A percentile compares a stretch with the other conserved stretches of the same genome.
Evolutionary conservation across 768 basidiomycete species (phyloP).

Genomic region (Sarcodon sp.): DNA sequence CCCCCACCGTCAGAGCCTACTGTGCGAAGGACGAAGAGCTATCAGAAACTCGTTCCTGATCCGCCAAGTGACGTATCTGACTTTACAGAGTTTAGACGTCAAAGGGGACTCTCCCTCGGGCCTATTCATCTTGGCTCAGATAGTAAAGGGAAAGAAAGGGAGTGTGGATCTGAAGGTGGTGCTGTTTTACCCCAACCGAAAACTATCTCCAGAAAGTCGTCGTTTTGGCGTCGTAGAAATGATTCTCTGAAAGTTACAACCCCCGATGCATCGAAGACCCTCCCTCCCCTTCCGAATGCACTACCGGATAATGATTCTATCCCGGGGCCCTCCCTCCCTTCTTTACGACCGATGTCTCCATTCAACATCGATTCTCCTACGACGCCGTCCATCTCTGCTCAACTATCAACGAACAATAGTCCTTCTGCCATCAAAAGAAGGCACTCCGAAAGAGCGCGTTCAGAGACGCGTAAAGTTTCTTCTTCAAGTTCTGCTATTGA

Average conservation of each 20-base stretch:
- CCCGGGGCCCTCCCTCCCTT: slow-evolving; percentile 22
- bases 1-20: slow-evolving; percentile 5
- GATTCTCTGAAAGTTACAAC: slow-evolving; percentile 9
- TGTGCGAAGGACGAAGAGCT: slow-evolving; percentile 42
- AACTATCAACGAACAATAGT: slow-evolving; percentile 10
- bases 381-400: slow-evolving; percentile 7
- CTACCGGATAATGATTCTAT: slow-evolving; percentile 13
- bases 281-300: slow-evolving; percentile 16
- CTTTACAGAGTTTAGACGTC: slow-evolving; percentile 18
- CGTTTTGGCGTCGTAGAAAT: slow-evolving; percentile 54
- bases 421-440: slow-evolving; percentile 21
- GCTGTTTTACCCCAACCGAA: slow-evolving; percentile 19
- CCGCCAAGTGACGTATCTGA: slow-evolving; percentile 8
- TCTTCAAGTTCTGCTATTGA: slow-evolving; percentile 4
- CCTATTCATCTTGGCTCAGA: slow-evolving; percentile 26
- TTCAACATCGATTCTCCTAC: slow-evolving; percentile 21
- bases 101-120: slow-evolving; percentile 47
- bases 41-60: slow-evolving; percentile 24
- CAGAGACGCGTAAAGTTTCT: slow-evolving; percentile 3
- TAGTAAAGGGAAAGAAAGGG: slow-evolving; percentile 29
- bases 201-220: slow-evolving; percentile 39
- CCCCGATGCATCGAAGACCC: neutral
- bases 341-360: slow-evolving; percentile 29
- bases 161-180: slow-evolving; percentile 22
- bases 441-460: slow-evolving; percentile 21